Evolutionary conservation across 148 eudicot species (phyloP), one percentile per base, ranked within the genome.

Genomic region (Camellia granthamiana): DNA sequence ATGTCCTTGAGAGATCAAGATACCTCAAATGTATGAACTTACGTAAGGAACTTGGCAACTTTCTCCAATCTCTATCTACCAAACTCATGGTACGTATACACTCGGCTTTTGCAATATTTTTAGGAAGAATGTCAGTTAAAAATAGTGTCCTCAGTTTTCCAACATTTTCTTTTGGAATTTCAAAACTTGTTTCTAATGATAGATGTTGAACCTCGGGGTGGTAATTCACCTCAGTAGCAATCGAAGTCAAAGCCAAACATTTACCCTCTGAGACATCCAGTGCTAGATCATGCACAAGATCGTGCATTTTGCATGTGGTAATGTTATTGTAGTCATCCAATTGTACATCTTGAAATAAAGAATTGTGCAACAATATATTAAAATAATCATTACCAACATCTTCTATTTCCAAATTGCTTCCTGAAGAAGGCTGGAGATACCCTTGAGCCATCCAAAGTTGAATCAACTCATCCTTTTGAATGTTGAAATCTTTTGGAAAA

Each of bases 11-110:
- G 38, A 30, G 38, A 30, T 30, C 38, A 1, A 86, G 81, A 67
- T 78, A 69, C 59, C 82, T 81, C 19, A 85, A 54, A 72, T 81
- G 85, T 47, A 21, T 61, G 12, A 81, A 14, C n/a, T 67, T 18
- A 1, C 42, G 7, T 2, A 83, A 13, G 1, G 59, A 55, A 4
- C 0, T 38, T 44, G 82, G 64, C 46, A 83, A 69, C 42, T n/a
- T n/a, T n/a, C n/a, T n/a, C n/a, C n/a, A n/a, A n/a, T n/a, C n/a
- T n/a, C n/a, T n/a, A n/a, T 79, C 79, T 11, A 23, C 15, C 6
- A 67, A 43, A 43, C 1, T 38, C 14, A 83, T 11, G 60, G 38
- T 63, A 21, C n/a, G 75, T n/a, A 83, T 38, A 43, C 8, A 7
- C 19, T 43, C 16, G 43, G 74, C 18, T 0, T 47, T 43, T 10